These are phyloP conservation scores for Neonectria magnoliae DNA, from an alignment of 2,329 filamentous ascomycete genomes.

Conservation along the genomic window DNA sequence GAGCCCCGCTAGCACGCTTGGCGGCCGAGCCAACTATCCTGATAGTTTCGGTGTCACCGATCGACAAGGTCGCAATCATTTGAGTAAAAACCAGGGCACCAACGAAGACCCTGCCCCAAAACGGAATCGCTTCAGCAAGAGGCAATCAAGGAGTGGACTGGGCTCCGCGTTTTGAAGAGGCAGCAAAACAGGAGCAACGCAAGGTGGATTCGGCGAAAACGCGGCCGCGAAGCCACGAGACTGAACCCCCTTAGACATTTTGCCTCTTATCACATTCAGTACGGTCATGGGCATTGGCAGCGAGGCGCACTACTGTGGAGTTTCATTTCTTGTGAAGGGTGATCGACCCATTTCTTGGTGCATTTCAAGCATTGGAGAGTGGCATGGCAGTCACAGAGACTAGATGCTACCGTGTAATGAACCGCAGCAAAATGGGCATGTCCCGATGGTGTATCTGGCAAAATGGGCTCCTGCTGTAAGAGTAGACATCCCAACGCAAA, in stretches of 20 bases:
- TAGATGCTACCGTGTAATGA: background rate
- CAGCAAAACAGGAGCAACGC: constrained; percentile 14
- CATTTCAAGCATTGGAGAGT: constrained; percentile 34
- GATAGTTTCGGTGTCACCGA: constrained; percentile 62
- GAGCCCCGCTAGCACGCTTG: constrained; percentile 80
- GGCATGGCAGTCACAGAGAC: constrained; percentile 12
- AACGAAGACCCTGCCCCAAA: constrained; percentile 63
- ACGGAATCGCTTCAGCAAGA: constrained; percentile 83
- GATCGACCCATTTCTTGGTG: constrained; percentile 40
- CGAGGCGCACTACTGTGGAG: constrained; percentile 47
- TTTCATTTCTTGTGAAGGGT: constrained; percentile 40
- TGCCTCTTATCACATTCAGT: constrained; percentile 37
- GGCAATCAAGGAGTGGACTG: constrained; percentile 93
- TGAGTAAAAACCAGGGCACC: constrained; percentile 68
- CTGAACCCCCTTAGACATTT: constrained; percentile 33
- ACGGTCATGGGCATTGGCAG: constrained; percentile 46
- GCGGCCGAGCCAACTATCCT: constrained; percentile 63
- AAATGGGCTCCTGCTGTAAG: background rate
- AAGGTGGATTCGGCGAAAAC: constrained; percentile 22
- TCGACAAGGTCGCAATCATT: constrained; percentile 64
- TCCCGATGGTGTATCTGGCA: background rate
- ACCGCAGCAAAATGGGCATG: background rate
- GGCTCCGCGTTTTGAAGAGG: constrained; percentile 79
- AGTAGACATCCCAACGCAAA: background rate
- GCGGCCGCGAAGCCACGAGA: constrained; percentile 21